Conservation (phyloP, 352 stramenopile genomes). For the Phytophthora cajani region DNA sequence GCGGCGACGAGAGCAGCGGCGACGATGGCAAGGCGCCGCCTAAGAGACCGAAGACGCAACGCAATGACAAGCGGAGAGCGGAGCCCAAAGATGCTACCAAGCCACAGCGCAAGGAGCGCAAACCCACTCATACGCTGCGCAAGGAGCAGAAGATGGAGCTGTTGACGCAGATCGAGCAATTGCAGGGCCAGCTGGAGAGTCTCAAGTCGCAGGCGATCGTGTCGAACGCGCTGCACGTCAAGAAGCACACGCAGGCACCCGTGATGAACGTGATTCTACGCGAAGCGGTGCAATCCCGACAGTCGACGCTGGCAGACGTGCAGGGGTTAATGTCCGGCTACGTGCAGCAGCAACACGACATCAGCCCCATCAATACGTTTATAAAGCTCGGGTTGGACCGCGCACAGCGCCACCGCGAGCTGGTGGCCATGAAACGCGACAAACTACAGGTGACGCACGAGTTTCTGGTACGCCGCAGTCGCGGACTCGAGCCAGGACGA, state of each 20-base stretch:
- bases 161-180: conserved; percentile 26
- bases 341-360: conserved; percentile 40
- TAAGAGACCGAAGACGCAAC: conserved; percentile 16
- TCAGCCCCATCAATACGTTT: conserved; percentile 44
- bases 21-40: conserved; percentile 15
- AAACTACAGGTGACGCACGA: conserved; percentile 31
- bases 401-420: conserved; percentile 27
- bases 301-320: conserved; percentile 37
- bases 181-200: conserved; percentile 37
- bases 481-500: conserved; percentile 35
- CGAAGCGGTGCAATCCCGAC: conserved; percentile 37
- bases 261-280: conserved; percentile 44
- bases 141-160: conserved; percentile 42
- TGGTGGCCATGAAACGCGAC: conserved; percentile 28
- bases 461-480: conserved; percentile 40
- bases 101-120: conserved; percentile 32
- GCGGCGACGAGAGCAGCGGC: conserved; percentile 29
- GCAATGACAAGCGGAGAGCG: not conserved
- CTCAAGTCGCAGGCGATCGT: conserved; percentile 46
- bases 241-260: conserved; percentile 38
- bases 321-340: conserved; percentile 41
- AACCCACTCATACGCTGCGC: conserved; percentile 36
- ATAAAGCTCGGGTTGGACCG: conserved; percentile 41
- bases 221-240: conserved; percentile 40
- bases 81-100: conserved; percentile 8